phyloP scores from a whole-genome alignment of 257 asterid species.

The Nyctanthes arbortristis region DNA sequence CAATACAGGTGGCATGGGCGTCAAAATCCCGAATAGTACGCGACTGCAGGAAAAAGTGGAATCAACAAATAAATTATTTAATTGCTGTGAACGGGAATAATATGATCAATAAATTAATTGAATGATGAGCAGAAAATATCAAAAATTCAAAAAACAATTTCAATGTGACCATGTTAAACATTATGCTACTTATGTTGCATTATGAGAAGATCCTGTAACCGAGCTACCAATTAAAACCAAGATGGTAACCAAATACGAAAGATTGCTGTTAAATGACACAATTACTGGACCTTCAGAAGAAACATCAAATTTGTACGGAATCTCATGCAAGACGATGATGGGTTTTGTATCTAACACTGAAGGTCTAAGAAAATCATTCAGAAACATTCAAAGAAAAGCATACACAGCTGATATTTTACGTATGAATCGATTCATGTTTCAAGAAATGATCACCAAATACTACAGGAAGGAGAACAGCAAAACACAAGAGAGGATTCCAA shows the following conservation, averaged over 20 bases:
- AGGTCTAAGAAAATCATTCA: neutral
- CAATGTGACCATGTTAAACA: neutral
- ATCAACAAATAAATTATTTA: constrained; percentile 18
- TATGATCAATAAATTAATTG: neutral
- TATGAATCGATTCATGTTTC: no score
- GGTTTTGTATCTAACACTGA: neutral
- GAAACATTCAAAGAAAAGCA: neutral
- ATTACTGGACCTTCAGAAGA: neutral
- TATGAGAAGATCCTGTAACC: neutral
- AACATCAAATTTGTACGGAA: neutral
- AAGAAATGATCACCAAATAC: no score
- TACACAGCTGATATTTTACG: no score
- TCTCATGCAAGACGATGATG: neutral
- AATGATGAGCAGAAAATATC: neutral
- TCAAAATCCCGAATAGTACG: constrained; percentile 75
- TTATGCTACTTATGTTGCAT: neutral
- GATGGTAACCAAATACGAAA: neutral
- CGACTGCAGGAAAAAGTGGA: constrained; percentile 45
- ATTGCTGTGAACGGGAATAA: constrained; percentile 1
- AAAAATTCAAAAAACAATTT: neutral
- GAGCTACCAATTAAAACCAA: neutral
- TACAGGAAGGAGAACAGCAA: no score
- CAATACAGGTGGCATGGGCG: constrained; percentile 76
- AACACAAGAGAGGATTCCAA: no score
- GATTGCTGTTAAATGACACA: neutral